These are phyloP conservation scores for Colletotrichum sp. DNA, from an alignment of 2,329 filamentous ascomycete species.

Conservation along the genomic window DNA sequence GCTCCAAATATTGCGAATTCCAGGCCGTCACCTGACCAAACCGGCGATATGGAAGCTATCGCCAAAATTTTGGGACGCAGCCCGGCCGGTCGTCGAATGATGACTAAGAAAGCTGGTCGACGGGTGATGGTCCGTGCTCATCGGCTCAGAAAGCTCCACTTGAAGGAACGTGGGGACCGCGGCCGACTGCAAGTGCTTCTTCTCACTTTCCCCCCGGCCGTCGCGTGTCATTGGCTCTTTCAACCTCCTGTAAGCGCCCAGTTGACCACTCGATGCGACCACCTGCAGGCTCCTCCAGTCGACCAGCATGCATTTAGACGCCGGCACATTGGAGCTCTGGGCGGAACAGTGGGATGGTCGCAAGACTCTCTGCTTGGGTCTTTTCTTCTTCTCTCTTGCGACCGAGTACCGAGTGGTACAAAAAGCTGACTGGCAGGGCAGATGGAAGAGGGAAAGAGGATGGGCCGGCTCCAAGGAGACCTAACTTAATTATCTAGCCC, in stretches of 20 bases:
- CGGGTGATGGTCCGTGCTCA: neutral
- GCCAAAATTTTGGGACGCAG: slow-evolving; percentile 19
- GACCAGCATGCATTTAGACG: slow-evolving; percentile 12
- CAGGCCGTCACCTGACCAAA: neutral
- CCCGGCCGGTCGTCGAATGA: neutral
- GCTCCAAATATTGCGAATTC: neutral
- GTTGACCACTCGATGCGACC: slow-evolving; percentile 20
- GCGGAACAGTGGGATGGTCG: neutral
- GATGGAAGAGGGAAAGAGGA: neutral
- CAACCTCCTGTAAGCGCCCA: slow-evolving; percentile 21
- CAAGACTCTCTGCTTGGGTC: neutral
- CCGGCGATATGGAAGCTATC: slow-evolving; percentile 13
- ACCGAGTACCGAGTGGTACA: slow-evolving; percentile 1
- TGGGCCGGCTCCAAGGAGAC: neutral
- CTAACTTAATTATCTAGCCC: neutral
- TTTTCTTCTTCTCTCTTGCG: neutral
- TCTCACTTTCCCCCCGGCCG: neutral
- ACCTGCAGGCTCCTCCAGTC: slow-evolving; percentile 17
- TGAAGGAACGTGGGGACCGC: neutral
- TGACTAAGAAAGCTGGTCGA: neutral
- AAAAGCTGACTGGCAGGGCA: slow-evolving; percentile 2
- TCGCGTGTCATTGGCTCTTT: slow-evolving; percentile 12
- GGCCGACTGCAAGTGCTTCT: neutral
- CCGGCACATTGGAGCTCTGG: neutral
- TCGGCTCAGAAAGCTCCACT: neutral